Evolutionary conservation across 495 filamentous ascomycete genomes (phyloP).

Genomic region (Penicillium canariense): DNA sequence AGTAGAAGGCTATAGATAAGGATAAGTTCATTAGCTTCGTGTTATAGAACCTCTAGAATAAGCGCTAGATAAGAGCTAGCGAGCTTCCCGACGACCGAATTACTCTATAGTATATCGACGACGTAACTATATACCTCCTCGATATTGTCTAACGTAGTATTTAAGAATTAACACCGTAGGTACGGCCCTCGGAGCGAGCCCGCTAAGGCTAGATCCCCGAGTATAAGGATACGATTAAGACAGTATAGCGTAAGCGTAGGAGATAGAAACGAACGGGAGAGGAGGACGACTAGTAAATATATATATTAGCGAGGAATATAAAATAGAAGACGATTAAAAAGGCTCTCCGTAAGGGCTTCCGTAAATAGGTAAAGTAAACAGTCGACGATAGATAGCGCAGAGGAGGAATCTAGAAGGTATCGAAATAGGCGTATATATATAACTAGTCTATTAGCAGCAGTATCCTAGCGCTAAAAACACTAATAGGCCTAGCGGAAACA

Average conservation of each 20-base stretch:
- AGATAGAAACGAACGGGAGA: background rate
- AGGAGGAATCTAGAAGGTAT: background rate
- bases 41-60: too few relatives aligned
- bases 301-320: background rate
- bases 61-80: too few relatives aligned
- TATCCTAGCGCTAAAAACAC: background rate
- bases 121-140: background rate
- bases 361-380: background rate
- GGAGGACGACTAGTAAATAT: background rate
- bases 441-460: background rate
- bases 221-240: background rate
- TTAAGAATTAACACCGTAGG: background rate
- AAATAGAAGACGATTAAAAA: background rate
- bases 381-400: too few relatives aligned
- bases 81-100: background rate
- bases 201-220: background rate
- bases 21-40: conserved; percentile 5
- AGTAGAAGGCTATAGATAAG: conserved; percentile 13
- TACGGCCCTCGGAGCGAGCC: background rate
- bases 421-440: background rate
- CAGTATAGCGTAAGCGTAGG: too few relatives aligned
- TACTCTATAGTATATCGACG: background rate
- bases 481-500: background rate
- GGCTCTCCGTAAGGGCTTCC: background rate
- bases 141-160: background rate